Evolutionary conservation across 2,329 filamentous ascomycete genomes (phyloP).

Genomic region (Paraphoma chrysanthemicola): DNA sequence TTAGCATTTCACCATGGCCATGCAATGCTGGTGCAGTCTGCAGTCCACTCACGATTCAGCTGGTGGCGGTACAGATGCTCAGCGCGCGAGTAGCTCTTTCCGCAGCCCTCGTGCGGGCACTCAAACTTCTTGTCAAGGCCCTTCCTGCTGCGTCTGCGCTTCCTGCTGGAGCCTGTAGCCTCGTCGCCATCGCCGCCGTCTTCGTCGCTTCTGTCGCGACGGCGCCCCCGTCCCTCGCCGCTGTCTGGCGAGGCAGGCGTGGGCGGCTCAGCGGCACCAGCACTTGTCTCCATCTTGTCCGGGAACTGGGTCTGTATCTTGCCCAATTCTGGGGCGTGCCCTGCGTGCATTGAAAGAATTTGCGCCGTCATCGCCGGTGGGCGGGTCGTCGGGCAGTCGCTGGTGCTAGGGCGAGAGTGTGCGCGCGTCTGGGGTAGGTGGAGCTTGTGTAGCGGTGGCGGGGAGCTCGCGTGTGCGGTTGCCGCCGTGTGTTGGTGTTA

Average conservation of each 20-base stretch:
- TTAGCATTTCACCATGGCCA: not conserved
- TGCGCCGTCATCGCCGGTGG: slow-evolving; percentile 46
- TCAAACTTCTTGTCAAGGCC: slow-evolving; percentile 74
- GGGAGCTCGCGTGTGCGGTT: slow-evolving; percentile 22
- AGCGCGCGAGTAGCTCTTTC: slow-evolving; percentile 94
- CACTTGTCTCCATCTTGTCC: slow-evolving; percentile 43
- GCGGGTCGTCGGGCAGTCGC: slow-evolving; percentile 11
- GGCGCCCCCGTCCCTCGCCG: slow-evolving; percentile 45
- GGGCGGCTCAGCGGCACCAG: slow-evolving; percentile 34
- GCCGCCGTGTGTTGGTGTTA: slow-evolving; percentile 14
- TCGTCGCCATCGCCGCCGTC: slow-evolving; percentile 41
- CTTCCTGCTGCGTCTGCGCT: slow-evolving; percentile 76
- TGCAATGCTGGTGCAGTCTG: not conserved
- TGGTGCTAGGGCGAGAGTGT: slow-evolving; percentile 11
- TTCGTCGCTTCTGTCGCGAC: slow-evolving; percentile 44
- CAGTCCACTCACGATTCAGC: slow-evolving; percentile 75
- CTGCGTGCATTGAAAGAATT: slow-evolving; percentile 48
- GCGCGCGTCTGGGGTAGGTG: slow-evolving; percentile 23
- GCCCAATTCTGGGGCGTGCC: slow-evolving; percentile 44
- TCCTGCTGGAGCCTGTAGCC: slow-evolving; percentile 47
- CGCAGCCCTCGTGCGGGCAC: slow-evolving; percentile 85
- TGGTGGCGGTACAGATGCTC: slow-evolving; percentile 98
- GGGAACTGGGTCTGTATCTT: slow-evolving; percentile 43
- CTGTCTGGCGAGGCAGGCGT: slow-evolving; percentile 44
- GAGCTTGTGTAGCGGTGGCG: slow-evolving; percentile 27